Base-by-base conservation (phyloP, 2,329 filamentous ascomycete genomes). In the Cercospora sojina region DNA sequence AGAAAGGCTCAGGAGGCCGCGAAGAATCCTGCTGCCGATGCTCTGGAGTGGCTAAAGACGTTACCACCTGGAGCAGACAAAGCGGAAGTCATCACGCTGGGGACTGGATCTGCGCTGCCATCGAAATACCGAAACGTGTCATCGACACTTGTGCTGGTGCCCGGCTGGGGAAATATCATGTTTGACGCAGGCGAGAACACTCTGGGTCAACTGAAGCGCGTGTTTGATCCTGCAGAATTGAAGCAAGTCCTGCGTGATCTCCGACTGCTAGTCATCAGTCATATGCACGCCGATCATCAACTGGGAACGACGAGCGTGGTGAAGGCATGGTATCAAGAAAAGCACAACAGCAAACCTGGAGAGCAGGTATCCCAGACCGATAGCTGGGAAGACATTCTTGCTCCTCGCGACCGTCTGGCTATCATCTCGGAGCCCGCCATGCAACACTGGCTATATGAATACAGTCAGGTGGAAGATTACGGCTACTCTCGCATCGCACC, bases 101-200 rank as follows among this genome's bases (percentile, higher is more conserved):
- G 95, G 5, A 99, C 95, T 2, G 95, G 95, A 8, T 98, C 94
- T 3, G 91, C 94, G 0, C 77, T 91, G 16, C 95, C 95, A 1
- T 96, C 92, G 35, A 96, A 96, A 77, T 95, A 97, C 78, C 91
- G 95, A 73, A 99, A 98, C 77, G 95, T 99, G 20, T 97, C 94
- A 10, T 88, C 89, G 1, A 97, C 93, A 0, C 83, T 99, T 4
- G 80, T 99, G 53, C 87, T 91, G 13, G 89, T 97, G 3, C 95
- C 95, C 6, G 91, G 89, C 3, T 86, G 88, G 72, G 95, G 95
- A n/a, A 93, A 87, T 76, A 96, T 97, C 75, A 83, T 99, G 0
- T 86, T 99, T 65, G 95, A 99, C 79, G 92, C 89, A 72, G 95
- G 95, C 65, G 95, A 99, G 79, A 93, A 92, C 74, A 97, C 95